Evolutionary conservation across 305 asterid species (phyloP).

Genomic region (Fraxinus albicans): DNA sequence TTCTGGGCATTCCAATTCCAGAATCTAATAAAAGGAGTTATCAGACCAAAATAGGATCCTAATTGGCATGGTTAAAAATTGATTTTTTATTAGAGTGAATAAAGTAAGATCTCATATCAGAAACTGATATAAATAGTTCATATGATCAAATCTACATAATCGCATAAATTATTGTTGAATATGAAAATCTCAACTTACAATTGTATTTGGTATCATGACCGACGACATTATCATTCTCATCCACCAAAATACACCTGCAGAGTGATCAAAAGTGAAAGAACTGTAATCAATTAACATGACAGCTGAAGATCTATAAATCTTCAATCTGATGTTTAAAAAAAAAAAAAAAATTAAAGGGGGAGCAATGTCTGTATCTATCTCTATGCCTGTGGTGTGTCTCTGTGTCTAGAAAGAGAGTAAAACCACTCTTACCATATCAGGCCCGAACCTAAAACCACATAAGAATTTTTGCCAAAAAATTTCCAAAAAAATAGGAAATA

Average conservation of each 20-base stretch:
- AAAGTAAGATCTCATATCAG: not conserved
- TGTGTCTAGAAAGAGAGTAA: not conserved
- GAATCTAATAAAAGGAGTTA: not conserved
- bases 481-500: not conserved
- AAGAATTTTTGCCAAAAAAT: not conserved
- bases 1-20: not conserved
- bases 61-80: not conserved
- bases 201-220: conserved; percentile 95
- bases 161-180: not conserved
- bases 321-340: not conserved
- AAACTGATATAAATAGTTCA: not conserved
- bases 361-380: not conserved
- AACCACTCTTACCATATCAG: not conserved
- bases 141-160: not conserved
- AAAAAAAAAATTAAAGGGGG: not conserved
- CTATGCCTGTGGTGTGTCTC: not conserved
- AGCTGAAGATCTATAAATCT: not conserved
- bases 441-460: not conserved
- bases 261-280: conserved; percentile 3
- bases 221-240: conserved; percentile 75
- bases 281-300: not conserved
- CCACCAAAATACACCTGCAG: conserved; percentile 95
- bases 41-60: not conserved
- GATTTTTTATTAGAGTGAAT: not conserved
- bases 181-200: conserved; percentile 48